Evolutionary conservation across 2,329 filamentous ascomycete genomes (phyloP).

Genomic region (Venturia asperata): DNA sequence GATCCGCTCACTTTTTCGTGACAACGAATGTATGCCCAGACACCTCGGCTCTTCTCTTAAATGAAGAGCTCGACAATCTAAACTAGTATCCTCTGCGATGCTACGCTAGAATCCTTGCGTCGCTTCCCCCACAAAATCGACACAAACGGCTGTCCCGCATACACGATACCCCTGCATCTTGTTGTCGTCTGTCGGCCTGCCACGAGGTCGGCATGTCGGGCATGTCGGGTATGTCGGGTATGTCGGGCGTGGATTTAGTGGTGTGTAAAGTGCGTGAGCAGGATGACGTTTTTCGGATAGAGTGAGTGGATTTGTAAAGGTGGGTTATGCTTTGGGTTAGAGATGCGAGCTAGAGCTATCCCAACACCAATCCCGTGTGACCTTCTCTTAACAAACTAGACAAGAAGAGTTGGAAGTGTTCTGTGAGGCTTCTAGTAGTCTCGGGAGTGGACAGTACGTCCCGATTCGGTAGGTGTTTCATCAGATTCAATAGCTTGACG

Average conservation of each 20-base stretch:
- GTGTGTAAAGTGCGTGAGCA: neutral
- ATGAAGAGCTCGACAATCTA: neutral
- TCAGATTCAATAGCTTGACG: neutral
- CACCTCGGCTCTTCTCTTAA: slow-evolving; percentile 1
- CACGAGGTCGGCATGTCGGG: slow-evolving; percentile 1
- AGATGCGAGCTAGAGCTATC: neutral
- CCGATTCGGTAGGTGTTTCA: neutral
- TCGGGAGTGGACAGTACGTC: neutral
- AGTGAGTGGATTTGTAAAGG: neutral
- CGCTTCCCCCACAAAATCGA: neutral
- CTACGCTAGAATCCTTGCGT: neutral
- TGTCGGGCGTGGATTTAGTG: neutral
- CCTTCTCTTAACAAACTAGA: too few species aligned
- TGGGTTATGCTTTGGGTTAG: neutral
- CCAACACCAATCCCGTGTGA: too few species aligned
- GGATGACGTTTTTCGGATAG: neutral
- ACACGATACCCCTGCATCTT: neutral
- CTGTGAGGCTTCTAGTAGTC: neutral
- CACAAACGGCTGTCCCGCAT: neutral
- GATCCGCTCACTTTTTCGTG: too few species aligned
- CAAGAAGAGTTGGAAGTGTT: neutral
- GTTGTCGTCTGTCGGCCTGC: neutral
- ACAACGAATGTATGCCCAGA: neutral
- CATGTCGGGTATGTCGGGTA: too few species aligned
- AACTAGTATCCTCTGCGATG: neutral